phyloP scores from a whole-genome alignment of 2,329 filamentous ascomycete species.

The Monilinia polystroma region DNA sequence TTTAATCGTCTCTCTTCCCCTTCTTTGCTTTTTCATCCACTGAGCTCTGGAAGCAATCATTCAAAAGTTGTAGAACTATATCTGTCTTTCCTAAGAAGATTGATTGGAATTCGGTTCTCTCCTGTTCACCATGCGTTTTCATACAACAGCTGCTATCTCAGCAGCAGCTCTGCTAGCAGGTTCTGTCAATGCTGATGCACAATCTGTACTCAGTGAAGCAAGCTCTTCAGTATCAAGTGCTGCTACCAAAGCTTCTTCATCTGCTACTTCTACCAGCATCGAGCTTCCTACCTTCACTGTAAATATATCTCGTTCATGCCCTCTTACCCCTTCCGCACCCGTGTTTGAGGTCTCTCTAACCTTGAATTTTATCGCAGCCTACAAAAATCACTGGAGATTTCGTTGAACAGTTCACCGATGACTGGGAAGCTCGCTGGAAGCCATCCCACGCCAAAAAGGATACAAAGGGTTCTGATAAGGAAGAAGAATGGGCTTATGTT shows the following conservation, averaged over 20 bases:
- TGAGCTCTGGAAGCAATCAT: slow-evolving; percentile 37
- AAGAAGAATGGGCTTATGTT: slow-evolving; percentile 94
- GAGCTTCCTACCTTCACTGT: slow-evolving; percentile 85
- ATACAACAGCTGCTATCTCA: slow-evolving; percentile 71
- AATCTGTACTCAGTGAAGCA: slow-evolving; percentile 54
- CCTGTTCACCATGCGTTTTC: slow-evolving; percentile 69
- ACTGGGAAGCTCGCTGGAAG: slow-evolving; percentile 93
- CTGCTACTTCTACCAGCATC: slow-evolving; percentile 55
- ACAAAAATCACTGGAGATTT: slow-evolving; percentile 88
- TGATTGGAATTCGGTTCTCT: slow-evolving; percentile 30
- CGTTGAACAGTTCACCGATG: slow-evolving; percentile 97
- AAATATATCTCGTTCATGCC: slow-evolving; percentile 43
- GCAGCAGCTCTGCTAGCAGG: slow-evolving; percentile 72
- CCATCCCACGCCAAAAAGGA: slow-evolving; percentile 97
- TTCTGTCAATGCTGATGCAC: slow-evolving; percentile 65
- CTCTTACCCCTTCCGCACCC: slow-evolving; percentile 29
- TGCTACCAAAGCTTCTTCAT: slow-evolving; percentile 42
- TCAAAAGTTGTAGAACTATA: slow-evolving; percentile 27
- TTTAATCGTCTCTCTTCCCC: not conserved
- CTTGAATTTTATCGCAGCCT: slow-evolving; percentile 57
- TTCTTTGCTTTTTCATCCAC: slow-evolving; percentile 27
- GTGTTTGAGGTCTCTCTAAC: slow-evolving; percentile 2
- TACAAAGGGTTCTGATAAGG: slow-evolving; percentile 63
- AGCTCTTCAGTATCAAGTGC: slow-evolving; percentile 42
- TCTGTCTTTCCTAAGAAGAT: slow-evolving; percentile 27